Base-by-base conservation (phyloP, 1,284 basidiomycete genomes). In the Mycena sp. region DNA sequence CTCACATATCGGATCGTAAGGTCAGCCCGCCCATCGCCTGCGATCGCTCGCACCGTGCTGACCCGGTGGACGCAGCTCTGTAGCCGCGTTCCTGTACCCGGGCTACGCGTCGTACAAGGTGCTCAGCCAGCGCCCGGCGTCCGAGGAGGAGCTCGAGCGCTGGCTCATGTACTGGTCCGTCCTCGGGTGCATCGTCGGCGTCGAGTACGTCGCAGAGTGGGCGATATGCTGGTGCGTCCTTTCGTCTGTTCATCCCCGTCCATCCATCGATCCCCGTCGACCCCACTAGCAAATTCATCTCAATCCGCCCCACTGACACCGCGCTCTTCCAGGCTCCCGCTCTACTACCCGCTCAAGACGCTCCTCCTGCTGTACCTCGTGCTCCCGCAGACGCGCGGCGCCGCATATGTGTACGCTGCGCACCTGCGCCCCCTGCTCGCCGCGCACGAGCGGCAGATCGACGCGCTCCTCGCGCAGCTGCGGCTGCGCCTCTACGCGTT, bases 151-250 rank as follows among this genome's bases (percentile, higher is more conserved):
- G 29, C 81, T 95, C 6, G 93, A 95, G 73, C 80, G 90, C 78
- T 94, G 93, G 93, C 81, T 94, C 53, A 95, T 94, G 92, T 95
- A 94, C 71, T 95, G 93, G 93, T 90, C 88, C 30, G 92, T 95
- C 0, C 85, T 95, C 12, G 93, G 91, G 0, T 89, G 87, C 72
- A 85, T 94, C 63, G 82, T 93, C 32, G 85, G 85, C 6, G 78
- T 90, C 19, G 93, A 95, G 74, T 89, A 89, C 69, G 80, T 91
- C 43, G 91, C 90, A 19, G 93, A 94, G 73, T 94, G 93, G 92
- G 74, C 88, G n/a, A 78, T 95, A 21, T 89, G 87, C 65, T 95
- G 93, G 92, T 93, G 69, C 70, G 83, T 77, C 61, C 14, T 19
- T 55, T 37, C 62, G 28, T 59, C 38, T n/a, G n/a, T n/a, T n/a